A percentile compares a stretch with the other conserved stretches of the same genome.
Conservation (phyloP, 2,329 filamentous ascomycete genomes). For the Apiospora kogelbergensis region DNA sequence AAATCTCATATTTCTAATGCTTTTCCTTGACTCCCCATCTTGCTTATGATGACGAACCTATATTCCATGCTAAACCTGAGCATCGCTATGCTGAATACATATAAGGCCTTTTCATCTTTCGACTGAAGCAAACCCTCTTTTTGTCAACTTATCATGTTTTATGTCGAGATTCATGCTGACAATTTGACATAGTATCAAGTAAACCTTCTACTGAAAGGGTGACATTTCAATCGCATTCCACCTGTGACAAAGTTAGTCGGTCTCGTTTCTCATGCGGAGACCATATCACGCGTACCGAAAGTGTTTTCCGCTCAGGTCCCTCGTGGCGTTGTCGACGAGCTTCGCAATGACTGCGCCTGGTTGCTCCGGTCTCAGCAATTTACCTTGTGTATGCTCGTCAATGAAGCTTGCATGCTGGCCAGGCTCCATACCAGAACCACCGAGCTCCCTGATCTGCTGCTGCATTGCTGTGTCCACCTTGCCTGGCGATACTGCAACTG, state of each 20-base stretch:
- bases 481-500: constrained; percentile 73
- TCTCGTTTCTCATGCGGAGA: constrained; percentile 21
- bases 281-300: constrained; percentile 54
- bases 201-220: constrained; percentile 44
- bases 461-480: constrained; percentile 92
- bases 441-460: constrained; percentile 68
- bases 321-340: constrained; percentile 65
- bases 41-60: constrained; percentile 66
- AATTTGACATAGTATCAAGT: constrained; percentile 11
- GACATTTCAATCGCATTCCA: constrained; percentile 55
- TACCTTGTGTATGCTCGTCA: constrained; percentile 67
- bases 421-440: constrained; percentile 48
- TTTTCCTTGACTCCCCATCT: constrained; percentile 11
- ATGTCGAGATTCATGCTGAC: constrained; percentile 16
- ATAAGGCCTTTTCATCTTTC: constrained; percentile 81
- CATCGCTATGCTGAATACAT: constrained; percentile 62
- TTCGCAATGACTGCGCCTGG: constrained; percentile 85
- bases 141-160: constrained; percentile 21
- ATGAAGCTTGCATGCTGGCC: constrained; percentile 67
- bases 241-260: constrained; percentile 30
- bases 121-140: constrained; percentile 56
- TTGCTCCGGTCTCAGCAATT: constrained; percentile 77
- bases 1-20: constrained; percentile 25
- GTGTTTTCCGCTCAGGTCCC: constrained; percentile 73
- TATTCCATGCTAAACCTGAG: constrained; percentile 80